Base-by-base conservation (phyloP, 495 filamentous ascomycete species). In the Bathelium albidoporum region DNA sequence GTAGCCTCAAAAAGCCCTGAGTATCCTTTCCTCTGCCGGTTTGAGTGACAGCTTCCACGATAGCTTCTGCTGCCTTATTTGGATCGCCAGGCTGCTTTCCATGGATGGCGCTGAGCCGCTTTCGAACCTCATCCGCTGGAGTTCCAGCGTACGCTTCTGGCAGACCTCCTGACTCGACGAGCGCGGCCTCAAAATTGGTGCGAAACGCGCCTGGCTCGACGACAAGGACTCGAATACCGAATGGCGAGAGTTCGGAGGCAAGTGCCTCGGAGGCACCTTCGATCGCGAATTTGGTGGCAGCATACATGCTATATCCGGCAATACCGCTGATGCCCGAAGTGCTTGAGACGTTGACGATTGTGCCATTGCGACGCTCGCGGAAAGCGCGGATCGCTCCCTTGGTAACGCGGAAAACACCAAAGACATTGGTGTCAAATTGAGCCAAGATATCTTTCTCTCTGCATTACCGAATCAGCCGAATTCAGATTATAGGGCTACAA, bases 341-440 rank as follows among this genome's bases (percentile, higher is more conserved):
- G 31, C 63, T 68, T 1, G 70, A 71, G 9, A 73, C 65, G 67
- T 62, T 66, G 12, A 71, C 67, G 34, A 73, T 67, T 9, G 44
- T 64, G 16, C 71, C 71, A 11, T 61, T 49, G 32, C 70, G 58
- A 11, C 55, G 53, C n/a, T 41, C 45, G 9, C 71, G 69, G 32
- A 73, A 66, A 34, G 64, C 39, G 1, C 69, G 71, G 2, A 73
- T 62, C 10, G 67, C 43, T 28, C 64, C 69, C 45, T 66, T 68
- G 4, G 65, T 71, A 16, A 62, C 62, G 18, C 65, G 65, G 2
- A 73, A 26, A 14, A 60, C 34, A n/a, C 71, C 71, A 58, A 71
- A 71, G 61, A 70, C 62, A 58, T 73, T 73, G 1, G 69, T 71
- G 2, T 69, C 65, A 59, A 69, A 70, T 59, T 73, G 71, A 1